Percentiles rank a stretch among this genome's conserved stretches.
Evolutionary conservation across 2,329 filamentous ascomycete genomes (phyloP).

Genomic region (Tolypocladium ophioglossoides): DNA sequence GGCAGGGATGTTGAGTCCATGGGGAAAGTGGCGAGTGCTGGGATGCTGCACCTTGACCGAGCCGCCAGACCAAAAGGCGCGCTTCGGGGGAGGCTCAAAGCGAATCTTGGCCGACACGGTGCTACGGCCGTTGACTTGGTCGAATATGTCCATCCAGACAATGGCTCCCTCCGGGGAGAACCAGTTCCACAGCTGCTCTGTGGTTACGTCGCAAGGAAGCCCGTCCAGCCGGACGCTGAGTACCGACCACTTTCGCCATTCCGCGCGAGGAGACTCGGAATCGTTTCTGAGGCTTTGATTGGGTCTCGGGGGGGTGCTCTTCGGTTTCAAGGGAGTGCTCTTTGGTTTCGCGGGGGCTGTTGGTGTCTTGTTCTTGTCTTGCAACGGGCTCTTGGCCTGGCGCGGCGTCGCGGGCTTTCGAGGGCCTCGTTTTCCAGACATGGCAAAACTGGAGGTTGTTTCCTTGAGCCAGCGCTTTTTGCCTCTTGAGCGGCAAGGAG

Average conservation of each 20-base stretch:
- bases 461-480: not conserved
- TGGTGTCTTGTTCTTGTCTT: not conserved
- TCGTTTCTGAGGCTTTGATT: not conserved
- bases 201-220: conserved; percentile 25
- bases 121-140: conserved; percentile 12
- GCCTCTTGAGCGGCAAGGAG: not conserved
- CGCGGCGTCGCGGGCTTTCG: not conserved
- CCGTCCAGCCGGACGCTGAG: conserved; percentile 19
- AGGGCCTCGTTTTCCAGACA: not conserved
- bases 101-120: conserved; percentile 31
- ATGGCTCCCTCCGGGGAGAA: conserved; percentile 44
- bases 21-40: conserved; percentile 8
- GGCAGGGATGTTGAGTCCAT: conserved; percentile 10
- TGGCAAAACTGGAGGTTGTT: not conserved
- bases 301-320: not conserved
- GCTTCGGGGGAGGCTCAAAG: conserved; percentile 46
- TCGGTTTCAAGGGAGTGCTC: not conserved
- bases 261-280: not conserved
- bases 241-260: conserved; percentile 24
- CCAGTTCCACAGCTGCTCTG: conserved; percentile 36
- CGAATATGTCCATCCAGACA: conserved; percentile 44
- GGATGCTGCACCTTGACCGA: conserved; percentile 16
- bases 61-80: conserved; percentile 38
- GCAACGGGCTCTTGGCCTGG: not conserved
- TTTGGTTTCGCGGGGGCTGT: not conserved